Evolutionary conservation across 2,329 filamentous ascomycete species (phyloP), one percentile per base, ranked within the genome.

Genomic region (Botrytis pseudocinerea): DNA sequence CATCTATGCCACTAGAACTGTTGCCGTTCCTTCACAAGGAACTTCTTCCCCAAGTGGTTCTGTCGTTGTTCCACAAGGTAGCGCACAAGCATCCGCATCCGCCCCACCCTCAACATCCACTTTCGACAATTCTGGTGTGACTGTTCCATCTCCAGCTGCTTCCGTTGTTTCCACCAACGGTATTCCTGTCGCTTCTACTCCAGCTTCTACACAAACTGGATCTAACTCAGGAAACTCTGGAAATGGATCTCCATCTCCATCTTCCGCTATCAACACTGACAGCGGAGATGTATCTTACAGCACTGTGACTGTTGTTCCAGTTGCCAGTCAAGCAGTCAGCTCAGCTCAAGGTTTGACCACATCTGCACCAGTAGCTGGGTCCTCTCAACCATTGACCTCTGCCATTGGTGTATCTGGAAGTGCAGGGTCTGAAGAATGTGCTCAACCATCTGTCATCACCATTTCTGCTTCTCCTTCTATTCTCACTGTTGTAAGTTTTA

Each of bases 401-500:
- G 57, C 28, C 14, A 25, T 20, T 38, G 57, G 32, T 40, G 7
- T 25, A 48, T 51, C 69, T 40, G 69, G 57, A 40, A 62, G 22
- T 28, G 22, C 18, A 63, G 57, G 38, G 28, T 38, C 51, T 70
- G 59, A 63, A 35, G 69, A 48, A 63, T 70, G 69, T 40, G 25
- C 59, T 57, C 64, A 68, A 42, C 64, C 64, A 70, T 63, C 69
- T n/a, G 22, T 63, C 32, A 40, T 70, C 40, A 69, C 65, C 32
- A 32, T 69, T 42, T 54, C 65, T 10, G 65, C 65, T 42, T 51
- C 65, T 32, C 46, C 66, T 57, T 69, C 48, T 44, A 44, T 64
- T 6, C 42, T 64, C 66, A 64, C 69, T 46, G 60, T 71, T 64
- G 69, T 71, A 71, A 44, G 69, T 71, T 51, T 70, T 22, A 16